phyloP scores from a whole-genome alignment of 257 asterid genomes.

The Anisodus acutangulus region DNA sequence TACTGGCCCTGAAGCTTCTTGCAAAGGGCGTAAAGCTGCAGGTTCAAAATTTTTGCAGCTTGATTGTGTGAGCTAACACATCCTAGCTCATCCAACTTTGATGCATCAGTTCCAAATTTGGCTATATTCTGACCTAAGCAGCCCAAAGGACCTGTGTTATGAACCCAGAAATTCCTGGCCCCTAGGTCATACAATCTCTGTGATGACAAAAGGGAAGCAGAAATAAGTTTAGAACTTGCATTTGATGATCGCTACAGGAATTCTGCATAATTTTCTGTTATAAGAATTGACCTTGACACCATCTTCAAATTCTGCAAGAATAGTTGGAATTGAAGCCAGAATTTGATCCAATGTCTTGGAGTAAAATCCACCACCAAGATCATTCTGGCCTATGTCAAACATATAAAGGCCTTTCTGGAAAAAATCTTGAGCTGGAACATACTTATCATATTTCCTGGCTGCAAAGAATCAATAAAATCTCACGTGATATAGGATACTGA shows the following conservation, averaged over 20 bases:
- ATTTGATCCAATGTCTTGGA: constrained; percentile 84
- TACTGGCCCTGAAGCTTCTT: constrained; percentile 78
- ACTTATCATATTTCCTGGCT: constrained; percentile 71
- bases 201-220: not conserved
- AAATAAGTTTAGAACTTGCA: not conserved
- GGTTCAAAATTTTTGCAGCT: constrained; percentile 80
- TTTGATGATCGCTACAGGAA: not conserved
- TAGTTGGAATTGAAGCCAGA: constrained; percentile 77
- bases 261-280: not conserved
- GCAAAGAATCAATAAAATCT: constrained; percentile 33
- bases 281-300: constrained; percentile 59
- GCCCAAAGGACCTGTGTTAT: constrained; percentile 93
- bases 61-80: constrained; percentile 84
- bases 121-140: constrained; percentile 87
- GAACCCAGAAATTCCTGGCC: constrained; percentile 88
- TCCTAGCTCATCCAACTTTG: constrained; percentile 92
- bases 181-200: constrained; percentile 85
- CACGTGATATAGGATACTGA: not conserved
- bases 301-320: constrained; percentile 67
- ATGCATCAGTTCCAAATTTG: constrained; percentile 74
- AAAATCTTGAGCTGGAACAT: constrained; percentile 65
- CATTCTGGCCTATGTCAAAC: constrained; percentile 98
- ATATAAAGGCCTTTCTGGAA: constrained; percentile 77
- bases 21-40: constrained; percentile 74
- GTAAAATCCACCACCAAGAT: constrained; percentile 89